Conservation (phyloP, 352 stramenopile species). For the Pilasporangium apinafurcum region DNA sequence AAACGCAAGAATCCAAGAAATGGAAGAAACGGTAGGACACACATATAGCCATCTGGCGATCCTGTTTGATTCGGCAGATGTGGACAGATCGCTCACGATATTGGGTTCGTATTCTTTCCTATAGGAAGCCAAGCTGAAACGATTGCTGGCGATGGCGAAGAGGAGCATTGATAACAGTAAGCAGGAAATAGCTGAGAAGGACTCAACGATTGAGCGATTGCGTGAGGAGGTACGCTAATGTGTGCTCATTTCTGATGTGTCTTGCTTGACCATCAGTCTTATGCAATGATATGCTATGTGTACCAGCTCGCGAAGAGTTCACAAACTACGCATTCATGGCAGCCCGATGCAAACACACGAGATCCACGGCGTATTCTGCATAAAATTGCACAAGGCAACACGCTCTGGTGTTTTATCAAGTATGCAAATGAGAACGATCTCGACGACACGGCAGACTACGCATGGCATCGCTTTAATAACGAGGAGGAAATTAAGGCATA, state of each 20-base stretch:
- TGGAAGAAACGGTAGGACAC: slow-evolving; percentile 72
- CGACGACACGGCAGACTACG: slow-evolving; percentile 57
- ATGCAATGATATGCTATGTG: background rate
- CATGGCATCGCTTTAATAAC: slow-evolving; percentile 64
- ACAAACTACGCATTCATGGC: slow-evolving; percentile 36
- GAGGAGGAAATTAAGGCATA: slow-evolving; percentile 63
- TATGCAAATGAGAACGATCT: slow-evolving; percentile 66
- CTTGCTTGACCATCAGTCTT: background rate
- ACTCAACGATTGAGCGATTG: slow-evolving; percentile 38
- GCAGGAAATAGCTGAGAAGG: slow-evolving; percentile 66
- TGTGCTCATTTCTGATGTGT: no score
- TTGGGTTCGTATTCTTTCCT: background rate
- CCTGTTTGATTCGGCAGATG: no score
- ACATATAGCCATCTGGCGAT: no score
- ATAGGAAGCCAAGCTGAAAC: slow-evolving; percentile 77
- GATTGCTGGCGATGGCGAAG: slow-evolving; percentile 81
- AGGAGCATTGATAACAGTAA: slow-evolving; percentile 88
- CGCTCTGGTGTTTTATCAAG: slow-evolving; percentile 80
- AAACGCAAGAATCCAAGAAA: slow-evolving; percentile 63
- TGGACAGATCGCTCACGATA: no score
- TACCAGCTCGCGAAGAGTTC: slow-evolving; percentile 22
- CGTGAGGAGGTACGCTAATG: slow-evolving; percentile 27
- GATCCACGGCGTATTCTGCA: slow-evolving; percentile 57
- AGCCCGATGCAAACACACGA: slow-evolving; percentile 33
- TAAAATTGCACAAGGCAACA: slow-evolving; percentile 52